Percentiles rank a stretch among this genome's conserved stretches.
Evolutionary conservation across 495 filamentous ascomycete genomes (phyloP).

Genomic region (Aspergillus nidulans): DNA sequence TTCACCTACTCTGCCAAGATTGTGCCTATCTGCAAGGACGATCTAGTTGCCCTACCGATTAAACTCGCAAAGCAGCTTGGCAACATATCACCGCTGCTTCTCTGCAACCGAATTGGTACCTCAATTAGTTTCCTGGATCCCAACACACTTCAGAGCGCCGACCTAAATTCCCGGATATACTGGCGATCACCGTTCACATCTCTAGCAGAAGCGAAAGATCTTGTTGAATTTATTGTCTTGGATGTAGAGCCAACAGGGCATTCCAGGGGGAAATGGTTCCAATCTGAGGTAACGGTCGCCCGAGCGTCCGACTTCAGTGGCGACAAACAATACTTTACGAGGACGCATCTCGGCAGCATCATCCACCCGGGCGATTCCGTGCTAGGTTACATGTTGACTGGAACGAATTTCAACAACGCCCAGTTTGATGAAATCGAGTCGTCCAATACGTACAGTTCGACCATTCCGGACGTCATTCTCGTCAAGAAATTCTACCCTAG

Average conservation of each 20-base stretch:
- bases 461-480: constrained; percentile 85
- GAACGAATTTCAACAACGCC: constrained; percentile 85
- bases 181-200: constrained; percentile 83
- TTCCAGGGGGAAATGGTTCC: constrained; percentile 72
- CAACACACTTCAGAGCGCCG: constrained; percentile 82
- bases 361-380: constrained; percentile 88
- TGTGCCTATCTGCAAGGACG: constrained; percentile 93
- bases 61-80: constrained; percentile 80
- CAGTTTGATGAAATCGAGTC: constrained; percentile 75
- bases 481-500: constrained; percentile 95
- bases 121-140: constrained; percentile 87
- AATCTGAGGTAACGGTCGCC: constrained; percentile 83
- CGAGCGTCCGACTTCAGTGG: constrained; percentile 82
- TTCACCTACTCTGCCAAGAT: constrained; percentile 83
- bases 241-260: constrained; percentile 81
- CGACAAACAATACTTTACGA: constrained; percentile 79
- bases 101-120: constrained; percentile 89
- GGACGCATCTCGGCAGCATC: constrained; percentile 85
- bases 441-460: constrained; percentile 62
- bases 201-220: constrained; percentile 76
- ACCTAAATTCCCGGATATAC: constrained; percentile 73
- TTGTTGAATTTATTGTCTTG: constrained; percentile 90
- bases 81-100: constrained; percentile 74
- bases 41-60: constrained; percentile 86
- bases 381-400: constrained; percentile 83